These are phyloP conservation scores for Gentiana macrophylla DNA, from an alignment of 257 asterid species.

Conservation along the genomic window DNA sequence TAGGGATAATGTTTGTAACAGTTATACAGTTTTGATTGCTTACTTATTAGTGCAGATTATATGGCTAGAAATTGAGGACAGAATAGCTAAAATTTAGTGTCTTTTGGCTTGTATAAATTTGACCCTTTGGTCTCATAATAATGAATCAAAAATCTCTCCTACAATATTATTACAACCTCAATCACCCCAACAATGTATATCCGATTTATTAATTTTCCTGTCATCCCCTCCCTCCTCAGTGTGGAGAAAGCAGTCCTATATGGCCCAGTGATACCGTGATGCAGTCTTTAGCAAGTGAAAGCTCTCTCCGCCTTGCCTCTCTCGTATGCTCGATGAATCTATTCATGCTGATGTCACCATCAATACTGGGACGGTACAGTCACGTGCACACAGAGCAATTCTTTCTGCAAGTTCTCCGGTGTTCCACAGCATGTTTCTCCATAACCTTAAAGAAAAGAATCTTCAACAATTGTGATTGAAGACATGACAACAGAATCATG, in stretches of 20 bases:
- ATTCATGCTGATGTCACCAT: slow-evolving; percentile 75
- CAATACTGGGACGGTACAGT: slow-evolving; percentile 64
- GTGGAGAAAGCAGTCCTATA: slow-evolving; percentile 57
- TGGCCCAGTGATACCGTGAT: slow-evolving; percentile 56
- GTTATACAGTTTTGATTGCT: too few relatives aligned
- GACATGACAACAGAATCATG: slow-evolving; percentile 87
- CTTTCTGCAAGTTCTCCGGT: slow-evolving; percentile 88
- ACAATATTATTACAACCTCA: too few relatives aligned
- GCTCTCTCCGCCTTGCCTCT: slow-evolving; percentile 59
- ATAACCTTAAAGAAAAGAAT: slow-evolving; percentile 77
- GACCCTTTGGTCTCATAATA: too few relatives aligned
- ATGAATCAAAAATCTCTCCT: too few relatives aligned
- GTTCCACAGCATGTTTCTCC: slow-evolving; percentile 83
- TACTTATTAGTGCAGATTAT: too few relatives aligned
- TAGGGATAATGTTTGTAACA: too few relatives aligned
- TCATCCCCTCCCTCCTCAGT: slow-evolving; percentile 28
- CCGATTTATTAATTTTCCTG: background rate
- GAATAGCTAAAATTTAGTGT: too few relatives aligned
- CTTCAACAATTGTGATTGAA: slow-evolving; percentile 63
- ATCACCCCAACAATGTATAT: too few relatives aligned
- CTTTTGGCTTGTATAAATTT: too few relatives aligned
- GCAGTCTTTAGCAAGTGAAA: slow-evolving; percentile 49
- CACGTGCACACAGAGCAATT: slow-evolving; percentile 65
- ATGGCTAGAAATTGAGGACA: too few relatives aligned
- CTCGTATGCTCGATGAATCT: slow-evolving; percentile 73